A percentile compares a stretch with the other conserved stretches of the same genome.
These are phyloP conservation scores for Candida golubevii DNA, from an alignment of 805 yeast species.

Conservation along the genomic window DNA sequence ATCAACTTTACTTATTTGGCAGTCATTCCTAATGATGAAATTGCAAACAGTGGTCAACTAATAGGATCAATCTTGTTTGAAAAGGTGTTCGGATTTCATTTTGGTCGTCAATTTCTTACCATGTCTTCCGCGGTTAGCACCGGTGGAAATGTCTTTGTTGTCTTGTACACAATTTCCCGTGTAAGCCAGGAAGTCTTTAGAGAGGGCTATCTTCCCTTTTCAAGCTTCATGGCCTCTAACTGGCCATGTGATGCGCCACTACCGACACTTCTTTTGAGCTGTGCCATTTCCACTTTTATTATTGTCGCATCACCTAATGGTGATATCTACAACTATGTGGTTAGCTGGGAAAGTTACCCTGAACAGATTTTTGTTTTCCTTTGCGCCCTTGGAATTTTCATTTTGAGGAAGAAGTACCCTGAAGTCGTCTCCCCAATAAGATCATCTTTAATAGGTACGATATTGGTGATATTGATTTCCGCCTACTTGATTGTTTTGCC, in stretches of 20 bases:
- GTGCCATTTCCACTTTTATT: slow-evolving; percentile 37
- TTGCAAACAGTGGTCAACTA: slow-evolving; percentile 51
- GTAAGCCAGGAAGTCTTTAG: slow-evolving; percentile 62
- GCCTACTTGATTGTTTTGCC: slow-evolving; percentile 50
- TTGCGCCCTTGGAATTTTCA: slow-evolving; percentile 53
- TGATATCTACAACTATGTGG: slow-evolving; percentile 48
- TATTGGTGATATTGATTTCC: slow-evolving; percentile 43
- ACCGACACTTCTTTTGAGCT: slow-evolving; percentile 44
- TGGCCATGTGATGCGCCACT: slow-evolving; percentile 56
- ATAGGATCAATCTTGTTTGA: slow-evolving; percentile 57
- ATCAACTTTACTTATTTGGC: slow-evolving; percentile 55
- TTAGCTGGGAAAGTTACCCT: slow-evolving; percentile 51
- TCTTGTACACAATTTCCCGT: slow-evolving; percentile 54
- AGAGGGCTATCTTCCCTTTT: slow-evolving; percentile 58
- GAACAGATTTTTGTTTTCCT: slow-evolving; percentile 46
- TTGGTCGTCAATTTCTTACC: slow-evolving; percentile 54
- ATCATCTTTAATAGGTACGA: slow-evolving; percentile 47
- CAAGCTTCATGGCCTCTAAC: slow-evolving; percentile 49
- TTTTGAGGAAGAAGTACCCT: slow-evolving; percentile 48
- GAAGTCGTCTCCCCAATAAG: slow-evolving; percentile 47
- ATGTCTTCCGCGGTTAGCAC: slow-evolving; percentile 57
- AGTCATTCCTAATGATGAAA: slow-evolving; percentile 50
- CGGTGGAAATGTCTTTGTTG: slow-evolving; percentile 61
- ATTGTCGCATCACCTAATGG: slow-evolving; percentile 42
- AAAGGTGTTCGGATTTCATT: slow-evolving; percentile 47